Evolutionary conservation across 306 rosid species (phyloP).

Genomic region (Arachis stenosperma): DNA sequence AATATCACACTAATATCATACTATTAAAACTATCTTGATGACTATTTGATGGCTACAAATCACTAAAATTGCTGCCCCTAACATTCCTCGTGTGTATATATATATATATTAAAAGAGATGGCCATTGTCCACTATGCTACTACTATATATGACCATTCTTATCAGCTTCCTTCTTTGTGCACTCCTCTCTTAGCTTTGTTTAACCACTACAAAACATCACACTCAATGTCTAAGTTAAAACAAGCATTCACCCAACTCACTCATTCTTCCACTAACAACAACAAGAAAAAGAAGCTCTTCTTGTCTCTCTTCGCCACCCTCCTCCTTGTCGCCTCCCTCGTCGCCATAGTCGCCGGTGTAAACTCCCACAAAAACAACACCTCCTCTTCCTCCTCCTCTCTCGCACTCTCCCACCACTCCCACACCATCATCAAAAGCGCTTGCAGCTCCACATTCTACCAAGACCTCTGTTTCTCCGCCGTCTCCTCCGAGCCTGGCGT

Average conservation of each 20-base stretch:
- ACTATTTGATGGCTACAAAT: too few relatives aligned
- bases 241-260: constrained; percentile 42
- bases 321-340: constrained; percentile 44
- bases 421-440: constrained; percentile 61
- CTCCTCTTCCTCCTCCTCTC: neutral
- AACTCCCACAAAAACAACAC: constrained; percentile 29
- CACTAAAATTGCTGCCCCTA: too few relatives aligned
- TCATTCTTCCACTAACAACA: constrained; percentile 19
- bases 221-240: constrained; percentile 39
- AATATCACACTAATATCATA: too few relatives aligned
- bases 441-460: constrained; percentile 73
- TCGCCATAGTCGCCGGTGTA: constrained; percentile 57
- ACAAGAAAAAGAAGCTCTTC: constrained; percentile 46
- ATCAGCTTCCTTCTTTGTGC: neutral
- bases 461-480: constrained; percentile 71
- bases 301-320: constrained; percentile 46
- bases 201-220: neutral
- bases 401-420: constrained; percentile 43
- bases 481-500: constrained; percentile 44
- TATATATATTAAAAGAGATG: too few relatives aligned
- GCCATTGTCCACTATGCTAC: too few relatives aligned
- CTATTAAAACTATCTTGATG: too few relatives aligned
- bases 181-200: neutral
- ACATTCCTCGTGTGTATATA: too few relatives aligned
- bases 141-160: neutral